Evolutionary conservation across 2,329 filamentous ascomycete species (phyloP).

Genomic region (Helotiales sp.): DNA sequence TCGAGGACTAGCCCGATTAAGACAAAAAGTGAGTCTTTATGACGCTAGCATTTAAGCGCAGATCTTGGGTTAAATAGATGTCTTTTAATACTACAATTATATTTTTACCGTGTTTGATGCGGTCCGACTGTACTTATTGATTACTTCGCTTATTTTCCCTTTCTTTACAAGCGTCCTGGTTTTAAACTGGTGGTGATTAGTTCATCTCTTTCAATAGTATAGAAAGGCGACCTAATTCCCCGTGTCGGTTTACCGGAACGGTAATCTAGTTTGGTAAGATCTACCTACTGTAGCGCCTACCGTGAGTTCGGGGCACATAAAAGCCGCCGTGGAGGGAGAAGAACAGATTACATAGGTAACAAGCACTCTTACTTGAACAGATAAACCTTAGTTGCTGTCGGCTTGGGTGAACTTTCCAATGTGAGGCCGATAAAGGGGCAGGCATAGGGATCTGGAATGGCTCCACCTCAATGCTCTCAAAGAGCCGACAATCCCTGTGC

Average conservation of each 20-base stretch:
- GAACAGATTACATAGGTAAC: slow-evolving; percentile 56
- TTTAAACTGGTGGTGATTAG: too few species aligned
- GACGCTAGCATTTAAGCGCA: too few species aligned
- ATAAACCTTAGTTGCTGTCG: slow-evolving; percentile 49
- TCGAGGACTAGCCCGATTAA: too few species aligned
- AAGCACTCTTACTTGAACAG: slow-evolving; percentile 55
- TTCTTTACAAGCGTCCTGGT: too few species aligned
- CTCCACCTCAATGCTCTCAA: too few species aligned
- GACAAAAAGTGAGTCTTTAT: too few species aligned
- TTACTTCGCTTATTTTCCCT: too few species aligned
- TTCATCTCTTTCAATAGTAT: slow-evolving; percentile 21
- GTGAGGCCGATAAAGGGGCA: background rate
- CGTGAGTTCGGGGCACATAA: slow-evolving; percentile 50
- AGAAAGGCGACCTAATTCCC: slow-evolving; percentile 15
- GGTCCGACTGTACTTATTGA: too few species aligned
- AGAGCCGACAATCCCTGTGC: slow-evolving; percentile 28
- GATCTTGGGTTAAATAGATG: too few species aligned
- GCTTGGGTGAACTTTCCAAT: slow-evolving; percentile 47
- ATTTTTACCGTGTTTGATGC: too few species aligned
- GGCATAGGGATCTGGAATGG: slow-evolving; percentile 30
- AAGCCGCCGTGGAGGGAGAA: slow-evolving; percentile 49
- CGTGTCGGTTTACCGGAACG: slow-evolving; percentile 20
- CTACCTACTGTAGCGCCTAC: slow-evolving; percentile 53
- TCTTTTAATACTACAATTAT: too few species aligned
- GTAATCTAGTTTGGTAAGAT: slow-evolving; percentile 46